A percentile compares a stretch with the other conserved stretches of the same genome.
Evolutionary conservation across 352 stramenopile genomes (phyloP).

Genomic region (Globisporangium solare): DNA sequence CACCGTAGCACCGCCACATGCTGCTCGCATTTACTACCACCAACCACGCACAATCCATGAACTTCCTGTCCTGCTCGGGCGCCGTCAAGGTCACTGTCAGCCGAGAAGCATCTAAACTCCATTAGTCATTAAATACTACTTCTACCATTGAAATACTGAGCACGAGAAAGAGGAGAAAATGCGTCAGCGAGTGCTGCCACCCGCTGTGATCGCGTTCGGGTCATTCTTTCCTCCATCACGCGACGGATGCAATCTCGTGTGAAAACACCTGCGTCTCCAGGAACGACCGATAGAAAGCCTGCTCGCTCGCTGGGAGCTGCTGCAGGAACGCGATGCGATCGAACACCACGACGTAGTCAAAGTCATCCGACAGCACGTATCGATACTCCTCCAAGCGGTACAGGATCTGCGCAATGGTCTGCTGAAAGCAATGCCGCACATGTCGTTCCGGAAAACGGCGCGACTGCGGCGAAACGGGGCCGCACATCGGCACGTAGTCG

Average conservation of each 20-base stretch:
- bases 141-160: not conserved
- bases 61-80: no score
- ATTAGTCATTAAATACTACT: not conserved
- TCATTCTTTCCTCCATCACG: conserved; percentile 15
- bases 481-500: conserved; percentile 69
- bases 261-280: conserved; percentile 86
- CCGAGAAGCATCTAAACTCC: no score
- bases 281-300: conserved; percentile 72
- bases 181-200: not conserved
- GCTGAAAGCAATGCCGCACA: conserved; percentile 56
- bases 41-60: no score
- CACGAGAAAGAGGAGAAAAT: not conserved
- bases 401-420: conserved; percentile 45
- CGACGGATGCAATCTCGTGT: conserved; percentile 72
- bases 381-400: conserved; percentile 68
- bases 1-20: not conserved
- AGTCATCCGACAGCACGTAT: conserved; percentile 84
- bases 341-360: conserved; percentile 85
- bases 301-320: conserved; percentile 41
- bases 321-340: conserved; percentile 68
- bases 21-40: no score
- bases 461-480: conserved; percentile 19
- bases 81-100: no score
- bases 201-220: no score
- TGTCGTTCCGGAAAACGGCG: conserved; percentile 48